Conservation (phyloP, 148 eudicot species). For the Spergularia marina region DNA sequence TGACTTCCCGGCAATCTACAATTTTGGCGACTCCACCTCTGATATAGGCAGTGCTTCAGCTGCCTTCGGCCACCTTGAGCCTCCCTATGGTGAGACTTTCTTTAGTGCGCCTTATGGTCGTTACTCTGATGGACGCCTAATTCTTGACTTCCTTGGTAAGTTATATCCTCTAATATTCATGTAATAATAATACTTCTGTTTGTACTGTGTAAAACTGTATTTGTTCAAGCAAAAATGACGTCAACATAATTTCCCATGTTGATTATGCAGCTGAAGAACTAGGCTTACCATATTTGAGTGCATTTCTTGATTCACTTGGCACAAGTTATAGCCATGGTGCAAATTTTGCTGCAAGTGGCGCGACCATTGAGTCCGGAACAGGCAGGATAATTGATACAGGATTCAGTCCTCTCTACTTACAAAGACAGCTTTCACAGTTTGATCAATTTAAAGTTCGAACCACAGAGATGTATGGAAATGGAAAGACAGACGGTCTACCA, state of each 20-base stretch:
- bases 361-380: constrained; percentile 60
- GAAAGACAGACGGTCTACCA: constrained; percentile 33
- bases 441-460: constrained; percentile 54
- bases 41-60: constrained; percentile 71
- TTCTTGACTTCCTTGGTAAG: constrained; percentile 67
- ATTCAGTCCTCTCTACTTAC: constrained; percentile 63
- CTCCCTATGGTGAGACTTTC: constrained; percentile 52
- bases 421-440: constrained; percentile 58
- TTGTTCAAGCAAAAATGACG: too few relatives aligned
- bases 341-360: constrained; percentile 64
- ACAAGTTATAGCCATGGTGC: constrained; percentile 71
- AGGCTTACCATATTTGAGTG: constrained; percentile 54
- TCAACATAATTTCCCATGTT: background rate
- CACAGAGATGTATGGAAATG: background rate
- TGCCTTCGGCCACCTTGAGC: constrained; percentile 46
- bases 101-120: constrained; percentile 55
- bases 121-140: constrained; percentile 51
- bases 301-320: constrained; percentile 60
- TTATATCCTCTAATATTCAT: too few relatives aligned
- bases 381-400: constrained; percentile 44
- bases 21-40: constrained; percentile 77
- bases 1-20: constrained; percentile 55
- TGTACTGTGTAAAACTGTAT: too few relatives aligned
- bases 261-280: constrained; percentile 48
- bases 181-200: too few relatives aligned